Percentiles rank a stretch among this genome's conserved stretches.
Conservation (phyloP, 805 yeast genomes). For the Candida montana region DNA sequence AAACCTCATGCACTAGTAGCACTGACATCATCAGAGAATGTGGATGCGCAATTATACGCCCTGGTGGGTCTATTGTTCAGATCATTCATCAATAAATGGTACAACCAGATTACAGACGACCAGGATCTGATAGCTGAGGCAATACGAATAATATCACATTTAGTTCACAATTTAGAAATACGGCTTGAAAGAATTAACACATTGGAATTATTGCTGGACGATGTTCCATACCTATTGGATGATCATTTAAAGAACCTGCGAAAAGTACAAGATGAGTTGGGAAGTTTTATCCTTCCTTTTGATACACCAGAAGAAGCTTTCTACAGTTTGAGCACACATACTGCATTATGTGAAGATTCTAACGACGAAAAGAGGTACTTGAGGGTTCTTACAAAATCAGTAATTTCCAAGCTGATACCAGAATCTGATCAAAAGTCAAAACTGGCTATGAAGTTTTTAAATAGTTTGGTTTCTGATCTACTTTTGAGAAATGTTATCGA, state of each 20-base stretch:
- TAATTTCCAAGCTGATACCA: constrained; percentile 35
- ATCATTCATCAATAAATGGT: constrained; percentile 45
- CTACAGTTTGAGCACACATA: constrained; percentile 30
- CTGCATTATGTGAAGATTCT: constrained; percentile 26
- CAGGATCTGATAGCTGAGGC: constrained; percentile 38
- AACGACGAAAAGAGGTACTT: constrained; percentile 30
- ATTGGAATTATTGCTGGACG: constrained; percentile 36
- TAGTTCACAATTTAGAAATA: constrained; percentile 34
- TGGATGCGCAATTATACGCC: constrained; percentile 43
- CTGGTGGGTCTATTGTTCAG: constrained; percentile 40
- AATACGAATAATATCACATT: constrained; percentile 33
- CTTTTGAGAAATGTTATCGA: constrained; percentile 36
- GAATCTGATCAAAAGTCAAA: constrained; percentile 35
- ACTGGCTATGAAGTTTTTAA: constrained; percentile 33
- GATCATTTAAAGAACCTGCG: constrained; percentile 31
- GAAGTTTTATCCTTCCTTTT: constrained; percentile 29
- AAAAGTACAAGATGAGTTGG: constrained; percentile 23
- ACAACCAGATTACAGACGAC: constrained; percentile 35
- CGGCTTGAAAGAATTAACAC: constrained; percentile 30
- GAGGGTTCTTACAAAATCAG: constrained; percentile 29
- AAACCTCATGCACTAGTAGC: constrained; percentile 30
- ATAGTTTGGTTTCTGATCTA: constrained; percentile 37
- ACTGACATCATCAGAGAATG: constrained; percentile 32
- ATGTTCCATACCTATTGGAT: constrained; percentile 36
- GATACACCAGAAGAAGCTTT: constrained; percentile 30